Percentiles rank a stretch among this genome's conserved stretches.
Conservation (phyloP, 495 filamentous ascomycete genomes). For the Penicillium malachiteum region DNA sequence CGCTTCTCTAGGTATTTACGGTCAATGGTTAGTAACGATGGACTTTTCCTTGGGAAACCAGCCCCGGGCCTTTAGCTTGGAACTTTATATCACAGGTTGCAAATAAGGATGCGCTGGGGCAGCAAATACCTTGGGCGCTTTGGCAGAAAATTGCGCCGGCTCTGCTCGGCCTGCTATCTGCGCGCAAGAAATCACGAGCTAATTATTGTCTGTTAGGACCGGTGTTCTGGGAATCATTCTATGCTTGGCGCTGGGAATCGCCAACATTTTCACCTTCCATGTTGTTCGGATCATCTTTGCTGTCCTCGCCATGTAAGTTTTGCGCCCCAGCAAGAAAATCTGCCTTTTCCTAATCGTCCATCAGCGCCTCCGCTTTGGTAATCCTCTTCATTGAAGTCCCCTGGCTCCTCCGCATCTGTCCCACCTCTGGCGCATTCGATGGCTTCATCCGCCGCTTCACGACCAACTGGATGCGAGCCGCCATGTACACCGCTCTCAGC, state of each 20-base stretch:
- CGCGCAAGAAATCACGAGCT: slow-evolving; percentile 2
- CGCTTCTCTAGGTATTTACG: slow-evolving; percentile 81
- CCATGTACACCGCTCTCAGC: slow-evolving; percentile 79
- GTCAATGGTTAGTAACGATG: slow-evolving; percentile 81
- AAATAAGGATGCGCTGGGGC: background rate
- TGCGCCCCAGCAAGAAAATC: background rate
- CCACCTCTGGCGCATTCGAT: slow-evolving; percentile 88
- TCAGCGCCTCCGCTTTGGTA: slow-evolving; percentile 76
- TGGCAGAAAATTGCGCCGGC: background rate
- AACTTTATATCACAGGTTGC: background rate
- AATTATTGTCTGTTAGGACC: slow-evolving; percentile 59
- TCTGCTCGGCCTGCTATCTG: background rate
- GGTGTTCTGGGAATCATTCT: slow-evolving; percentile 92
- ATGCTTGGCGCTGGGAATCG: slow-evolving; percentile 91
- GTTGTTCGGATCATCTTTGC: slow-evolving; percentile 74
- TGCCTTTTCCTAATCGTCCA: slow-evolving; percentile 11
- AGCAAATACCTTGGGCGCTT: background rate
- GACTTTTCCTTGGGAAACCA: background rate
- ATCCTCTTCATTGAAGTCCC: slow-evolving; percentile 97
- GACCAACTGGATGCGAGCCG: slow-evolving; percentile 96
- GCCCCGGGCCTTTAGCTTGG: background rate
- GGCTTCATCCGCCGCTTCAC: slow-evolving; percentile 86
- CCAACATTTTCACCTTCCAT: slow-evolving; percentile 75
- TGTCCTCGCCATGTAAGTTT: slow-evolving; percentile 78
- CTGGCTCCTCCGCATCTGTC: slow-evolving; percentile 95